Base-by-base conservation (phyloP, 2,329 filamentous ascomycete species). In the Hypoxylon sp. region DNA sequence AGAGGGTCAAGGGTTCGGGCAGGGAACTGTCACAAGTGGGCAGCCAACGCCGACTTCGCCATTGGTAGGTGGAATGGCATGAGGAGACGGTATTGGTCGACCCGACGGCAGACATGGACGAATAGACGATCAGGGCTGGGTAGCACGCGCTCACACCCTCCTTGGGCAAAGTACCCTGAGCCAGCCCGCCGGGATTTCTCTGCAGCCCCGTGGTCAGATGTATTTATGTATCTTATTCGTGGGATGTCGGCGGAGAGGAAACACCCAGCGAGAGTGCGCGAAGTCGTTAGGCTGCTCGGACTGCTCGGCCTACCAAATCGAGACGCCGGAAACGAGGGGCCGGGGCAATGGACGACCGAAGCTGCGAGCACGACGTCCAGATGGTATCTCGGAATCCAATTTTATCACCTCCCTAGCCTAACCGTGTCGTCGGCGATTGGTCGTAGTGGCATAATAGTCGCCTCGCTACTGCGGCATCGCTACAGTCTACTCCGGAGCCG, bases 161-260 rank as follows among this genome's bases (percentile, higher is more conserved):
- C 40, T n/a, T n/a, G n/a, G n/a, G n/a, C 15, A 60, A 26, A 21
- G 54, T 27, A 35, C 24, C 33, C 42, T 53, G 52, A 57, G 52
- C 61, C 58, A 64, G 40, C 40, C 55, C 29, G 48, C 42, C 41
- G 58, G 61, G 55, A 41, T 50, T 62, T 48, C 37, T 29, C 53
- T 24, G 26, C 41, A 57, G 58, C 27, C 49, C 18, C 40, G 58
- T 59, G 51, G 50, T 18, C 35, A 55, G 48, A 41, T 53, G 41
- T 40, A 20, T 11, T 11, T 29, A 29, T 29, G 11, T 29, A 47
- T n/a, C n/a, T n/a, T n/a, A n/a, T 54, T 37, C 31, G 47, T 13
- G 24, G 37, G 50, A 50, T 45, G 18, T 24, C 35, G 31, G 38
- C 26, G 48, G 42, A n/a, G 23, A 53, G 29, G 23, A 52, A 45